phyloP scores from a whole-genome alignment of 352 stramenopile genomes.

The Phytophthora hybrid region DNA sequence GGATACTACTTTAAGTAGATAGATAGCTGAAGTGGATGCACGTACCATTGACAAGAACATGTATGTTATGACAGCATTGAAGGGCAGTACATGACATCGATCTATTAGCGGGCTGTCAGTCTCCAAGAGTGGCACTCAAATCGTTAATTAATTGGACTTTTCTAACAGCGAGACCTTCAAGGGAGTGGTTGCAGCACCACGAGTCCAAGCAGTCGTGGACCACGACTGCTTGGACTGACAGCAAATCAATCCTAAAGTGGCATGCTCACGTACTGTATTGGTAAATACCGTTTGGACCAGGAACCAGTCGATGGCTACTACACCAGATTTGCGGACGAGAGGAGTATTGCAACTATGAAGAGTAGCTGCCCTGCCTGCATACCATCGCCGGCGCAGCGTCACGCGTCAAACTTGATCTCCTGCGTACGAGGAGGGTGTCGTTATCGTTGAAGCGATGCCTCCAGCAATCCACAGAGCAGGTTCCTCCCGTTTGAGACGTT shows the following conservation, averaged over 20 bases:
- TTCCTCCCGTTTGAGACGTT: not conserved
- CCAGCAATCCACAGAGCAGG: not conserved
- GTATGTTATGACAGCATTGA: not conserved
- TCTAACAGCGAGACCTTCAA: constrained; percentile 6
- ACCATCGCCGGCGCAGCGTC: not conserved
- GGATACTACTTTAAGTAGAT: not conserved
- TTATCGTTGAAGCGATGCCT: not conserved
- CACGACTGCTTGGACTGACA: not conserved
- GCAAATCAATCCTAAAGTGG: not conserved
- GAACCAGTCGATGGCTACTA: too few species aligned
- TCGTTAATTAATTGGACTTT: not conserved
- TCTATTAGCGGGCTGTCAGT: not conserved
- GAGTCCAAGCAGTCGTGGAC: too few species aligned
- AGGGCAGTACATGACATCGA: not conserved
- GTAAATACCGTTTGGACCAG: not conserved
- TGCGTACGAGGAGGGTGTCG: not conserved
- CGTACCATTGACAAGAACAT: not conserved
- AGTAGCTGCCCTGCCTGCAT: not conserved
- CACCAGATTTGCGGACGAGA: not conserved
- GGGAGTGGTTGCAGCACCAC: not conserved
- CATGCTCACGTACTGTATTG: not conserved
- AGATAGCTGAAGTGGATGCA: constrained; percentile 3
- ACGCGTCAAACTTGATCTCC: not conserved
- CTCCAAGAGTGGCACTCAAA: not conserved
- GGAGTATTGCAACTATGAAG: not conserved